Evolutionary conservation across 2,329 filamentous ascomycete species (phyloP), one percentile per base, ranked within the genome.

Genomic region (Colletotrichum tropicale): DNA sequence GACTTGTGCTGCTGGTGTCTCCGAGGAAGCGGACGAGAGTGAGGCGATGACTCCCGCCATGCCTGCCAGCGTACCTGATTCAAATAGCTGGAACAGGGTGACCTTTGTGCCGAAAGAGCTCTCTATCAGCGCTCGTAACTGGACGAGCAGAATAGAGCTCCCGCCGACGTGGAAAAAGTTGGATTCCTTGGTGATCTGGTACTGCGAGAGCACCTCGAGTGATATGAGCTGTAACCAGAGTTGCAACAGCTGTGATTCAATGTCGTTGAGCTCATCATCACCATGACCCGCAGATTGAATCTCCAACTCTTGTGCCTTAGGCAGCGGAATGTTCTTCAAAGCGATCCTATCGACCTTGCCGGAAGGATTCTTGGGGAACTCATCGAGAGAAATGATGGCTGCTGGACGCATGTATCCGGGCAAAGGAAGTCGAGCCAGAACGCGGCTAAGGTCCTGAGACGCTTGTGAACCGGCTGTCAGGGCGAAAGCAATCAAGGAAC

Each of bases 131-230:
- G 77, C 69, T 60, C 85, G 83, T 2, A 88, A 78, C 16, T 79
- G 76, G 5, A 85, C 71, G 7, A 86, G 75, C 2, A 85, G 79
- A 2, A 86, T 70, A 4, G 85, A 86, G 65, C 81, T 85, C 8
- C 84, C 85, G 15, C 85, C 85, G 5, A 81, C 69, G 3, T 76
- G 61, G 77, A 86, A 86, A 76, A 87, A 86, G 77, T 86, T 81
- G 1, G 84, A 80, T 2, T 75, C 58, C 7, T 68, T 32, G 7
- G n/a, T 43, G 48, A 56, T 24, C 18, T 56, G 48, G 28, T 21
- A 34, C n/a, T 34, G 26, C 18, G 28, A 55, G n/a, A 34, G 16
- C 10, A 56, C n/a, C 6, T 67, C 65, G n/a, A n/a, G 43, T 16
- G 13, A 16, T 10, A 36, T 43, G 7, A 26, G 21, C 28, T 36